Evolutionary conservation across 1,139 yeast species (phyloP).

Genomic region (Saccharomyces hybrid): DNA sequence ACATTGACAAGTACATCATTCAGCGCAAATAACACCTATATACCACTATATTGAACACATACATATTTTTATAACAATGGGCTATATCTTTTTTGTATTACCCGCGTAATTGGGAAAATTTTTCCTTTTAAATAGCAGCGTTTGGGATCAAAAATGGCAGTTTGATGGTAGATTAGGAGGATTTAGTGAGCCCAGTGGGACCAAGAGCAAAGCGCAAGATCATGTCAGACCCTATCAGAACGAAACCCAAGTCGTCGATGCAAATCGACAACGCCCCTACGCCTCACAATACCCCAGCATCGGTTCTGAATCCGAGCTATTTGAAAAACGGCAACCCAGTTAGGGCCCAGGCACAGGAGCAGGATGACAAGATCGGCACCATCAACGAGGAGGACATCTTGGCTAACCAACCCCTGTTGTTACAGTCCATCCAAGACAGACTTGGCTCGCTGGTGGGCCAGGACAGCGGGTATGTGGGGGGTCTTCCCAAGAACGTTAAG

Average conservation of each 20-base stretch:
- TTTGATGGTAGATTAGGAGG: neutral
- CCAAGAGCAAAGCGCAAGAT: neutral
- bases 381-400: constrained; percentile 54
- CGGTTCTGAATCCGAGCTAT: constrained; percentile 64
- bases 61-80: neutral
- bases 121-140: neutral
- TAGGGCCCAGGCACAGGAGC: constrained; percentile 38
- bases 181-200: neutral
- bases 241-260: constrained; percentile 34
- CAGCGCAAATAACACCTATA: neutral
- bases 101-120: neutral
- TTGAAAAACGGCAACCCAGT: constrained; percentile 64
- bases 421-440: constrained; percentile 77
- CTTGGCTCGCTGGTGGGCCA: constrained; percentile 78
- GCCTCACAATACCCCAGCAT: constrained; percentile 97
- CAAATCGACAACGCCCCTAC: constrained; percentile 94
- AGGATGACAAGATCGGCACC: constrained; percentile 44
- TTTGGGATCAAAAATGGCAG: neutral
- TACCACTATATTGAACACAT: neutral
- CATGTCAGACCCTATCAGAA: constrained; percentile 32
- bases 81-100: neutral
- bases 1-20: constrained; percentile 5
- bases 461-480: constrained; percentile 78
- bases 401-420: constrained; percentile 24
- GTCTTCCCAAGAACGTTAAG: constrained; percentile 68